These are phyloP conservation scores for Aristolochia fimbriata DNA, from an alignment of 164 flowering plant genomes.

Conservation along the genomic window DNA sequence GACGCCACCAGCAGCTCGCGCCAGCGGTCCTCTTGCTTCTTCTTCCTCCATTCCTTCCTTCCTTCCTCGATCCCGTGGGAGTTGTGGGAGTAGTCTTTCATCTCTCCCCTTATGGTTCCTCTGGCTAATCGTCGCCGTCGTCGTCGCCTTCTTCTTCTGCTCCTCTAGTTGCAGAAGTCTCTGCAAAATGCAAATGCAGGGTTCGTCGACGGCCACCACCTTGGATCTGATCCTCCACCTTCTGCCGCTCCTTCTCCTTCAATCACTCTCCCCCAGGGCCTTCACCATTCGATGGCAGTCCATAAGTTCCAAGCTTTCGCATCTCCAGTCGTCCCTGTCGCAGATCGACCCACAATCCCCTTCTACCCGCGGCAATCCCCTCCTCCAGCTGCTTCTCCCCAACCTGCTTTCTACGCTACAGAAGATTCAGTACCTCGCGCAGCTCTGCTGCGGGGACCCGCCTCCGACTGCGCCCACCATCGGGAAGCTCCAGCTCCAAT, in stretches of 20 bases:
- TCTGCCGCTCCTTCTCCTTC: slow-evolving; percentile 15
- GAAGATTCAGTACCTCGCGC: slow-evolving; percentile 33
- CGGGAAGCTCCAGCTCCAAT: slow-evolving; percentile 75
- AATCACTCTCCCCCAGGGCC: slow-evolving; percentile 18
- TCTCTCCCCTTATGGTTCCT: too few species aligned
- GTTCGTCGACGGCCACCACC: slow-evolving; percentile 12
- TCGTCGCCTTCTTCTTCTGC: too few species aligned
- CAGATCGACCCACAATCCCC: slow-evolving; percentile 22
- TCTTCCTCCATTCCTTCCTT: too few species aligned
- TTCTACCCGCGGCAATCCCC: slow-evolving; percentile 37
- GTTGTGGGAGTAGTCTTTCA: too few species aligned
- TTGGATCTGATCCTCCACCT: slow-evolving; percentile 18
- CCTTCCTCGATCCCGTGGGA: too few species aligned
- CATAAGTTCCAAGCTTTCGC: slow-evolving; percentile 21
- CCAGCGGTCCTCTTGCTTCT: too few species aligned
- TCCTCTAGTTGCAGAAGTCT: too few species aligned
- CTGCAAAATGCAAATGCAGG: too few species aligned
- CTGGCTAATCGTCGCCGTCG: too few species aligned
- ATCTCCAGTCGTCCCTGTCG: slow-evolving; percentile 18
- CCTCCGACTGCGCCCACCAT: slow-evolving; percentile 15
- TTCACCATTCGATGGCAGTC: slow-evolving; percentile 30
- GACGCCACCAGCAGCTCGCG: not conserved
- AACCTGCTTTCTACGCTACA: slow-evolving; percentile 41
- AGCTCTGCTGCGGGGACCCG: slow-evolving; percentile 23
- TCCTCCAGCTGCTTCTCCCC: slow-evolving; percentile 50